Evolutionary conservation across 495 filamentous ascomycete genomes (phyloP), one percentile per base, ranked within the genome.

Genomic region (Penicillium simplicissimum): DNA sequence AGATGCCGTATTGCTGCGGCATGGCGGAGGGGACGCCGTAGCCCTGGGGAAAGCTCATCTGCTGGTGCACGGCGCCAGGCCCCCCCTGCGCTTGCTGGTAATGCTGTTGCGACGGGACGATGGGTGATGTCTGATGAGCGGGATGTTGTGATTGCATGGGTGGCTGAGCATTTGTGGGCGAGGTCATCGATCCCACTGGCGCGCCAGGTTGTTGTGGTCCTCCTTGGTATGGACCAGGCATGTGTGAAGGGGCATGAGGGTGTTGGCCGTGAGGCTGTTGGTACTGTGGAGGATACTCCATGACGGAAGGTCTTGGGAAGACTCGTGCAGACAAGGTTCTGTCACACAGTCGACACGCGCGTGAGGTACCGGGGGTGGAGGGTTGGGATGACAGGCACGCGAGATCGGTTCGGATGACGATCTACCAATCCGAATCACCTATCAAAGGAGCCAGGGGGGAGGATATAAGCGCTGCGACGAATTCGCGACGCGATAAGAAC

Each of bases 181-280:
- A 84, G 4, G 81, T 66, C 74, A 84, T 81, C 15, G 79, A 77
- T 42, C 79, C 79, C 36, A 81, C 79, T 31, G 74, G 66, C 31
- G 76, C 61, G 38, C 79, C 79, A 37, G 80, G 62, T 55, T 81
- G 82, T 36, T 74, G 80, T 31, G 81, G 75, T 13, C 74, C 74
- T 54, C 72, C 68, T 68, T 80, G 79, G 61, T 83, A 84, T 25
- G 75, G 69, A 45, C 75, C 79, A 59, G 80, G 63, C 58, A 84
- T 78, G 62, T 85, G 82, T 42, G 81, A 76, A 25, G 76, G 62
- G 28, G 80, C 75, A 65, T 84, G 82, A 13, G 81, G 76, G 60
- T 83, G 81, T 73, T 84, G 81, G 67, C 76, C 80, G 71, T 83
- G 82, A 63, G 79, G 71, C 69, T 83, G 80, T 73, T 83, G 82